Evolutionary conservation across 768 basidiomycete genomes (phyloP), one percentile per base, ranked within the genome.

Genomic region (Cystofilobasidium capitatum): DNA sequence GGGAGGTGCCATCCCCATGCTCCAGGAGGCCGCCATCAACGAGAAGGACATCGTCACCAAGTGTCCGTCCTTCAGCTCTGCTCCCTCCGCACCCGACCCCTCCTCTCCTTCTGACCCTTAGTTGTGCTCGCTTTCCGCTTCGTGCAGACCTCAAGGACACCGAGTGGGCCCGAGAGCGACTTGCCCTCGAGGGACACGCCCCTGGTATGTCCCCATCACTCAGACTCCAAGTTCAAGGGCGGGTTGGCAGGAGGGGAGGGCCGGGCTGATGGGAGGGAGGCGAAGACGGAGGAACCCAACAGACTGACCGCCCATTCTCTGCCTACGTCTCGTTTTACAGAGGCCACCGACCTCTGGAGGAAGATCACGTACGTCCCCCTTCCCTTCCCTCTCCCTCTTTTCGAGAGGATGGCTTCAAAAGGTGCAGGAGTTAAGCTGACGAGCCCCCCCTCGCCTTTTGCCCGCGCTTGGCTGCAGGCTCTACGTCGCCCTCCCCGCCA

Each of bases 291-390:
- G 4, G 12, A 37, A 36, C 20, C 33, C 24, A 17, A 36, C 58
- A 59, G 24, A 33, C 49, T 54, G 49, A 37, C 40, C 13, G 13
- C 14, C 33, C 36, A 10, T 55, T 17, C 29, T 39, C 31, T 60
- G 22, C n/a, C 26, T 10, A 12, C 45, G 13, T 40, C 9, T 33
- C 22, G 33, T 24, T 29, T n/a, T 22, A 2, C 62, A 69, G 68
- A 64, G 45, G 68, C 68, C n/a, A 44, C 68, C 35, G 68, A 59
- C 17, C 68, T 69, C 68, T 69, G 68, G 68, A 58, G 68, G 51
- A 64, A 64, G 45, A 58, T 69, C 58, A 59, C 68, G 68, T 69
- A 31, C 44, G 68, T 68, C 26, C 37, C 57, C 24, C 44, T 35
- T 57, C 22, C 49, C 12, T 22, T 40, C 1, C 14, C 31, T 39